phyloP scores from a whole-genome alignment of 2,329 filamentous ascomycete species.

The Diplodia seriata region DNA sequence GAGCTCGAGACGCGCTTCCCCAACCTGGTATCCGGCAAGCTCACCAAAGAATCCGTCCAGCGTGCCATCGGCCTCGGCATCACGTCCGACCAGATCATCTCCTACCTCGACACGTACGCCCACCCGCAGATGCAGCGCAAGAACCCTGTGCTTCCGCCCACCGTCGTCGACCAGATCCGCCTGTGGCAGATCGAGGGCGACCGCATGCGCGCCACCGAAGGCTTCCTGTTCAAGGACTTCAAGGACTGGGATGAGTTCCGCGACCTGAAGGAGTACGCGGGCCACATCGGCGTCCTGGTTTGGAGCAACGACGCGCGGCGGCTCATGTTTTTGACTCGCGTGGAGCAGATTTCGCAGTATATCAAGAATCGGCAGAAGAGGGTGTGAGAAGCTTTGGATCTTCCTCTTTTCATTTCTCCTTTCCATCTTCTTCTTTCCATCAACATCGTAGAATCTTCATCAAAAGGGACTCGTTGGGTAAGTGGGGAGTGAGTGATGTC shows the following conservation, averaged over 20 bases:
- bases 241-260: conserved; percentile 72
- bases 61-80: conserved; percentile 89
- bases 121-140: conserved; percentile 89
- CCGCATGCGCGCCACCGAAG: conserved; percentile 81
- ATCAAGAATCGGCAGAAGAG: conserved; percentile 35
- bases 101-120: conserved; percentile 88
- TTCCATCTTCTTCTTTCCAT: too few relatives aligned
- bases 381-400: not conserved
- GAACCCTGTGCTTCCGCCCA: conserved; percentile 83
- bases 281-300: conserved; percentile 86
- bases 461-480: not conserved
- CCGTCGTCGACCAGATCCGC: conserved; percentile 95
- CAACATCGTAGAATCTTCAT: not conserved
- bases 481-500: not conserved
- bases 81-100: conserved; percentile 92
- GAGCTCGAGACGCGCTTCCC: conserved; percentile 89
- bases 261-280: conserved; percentile 75
- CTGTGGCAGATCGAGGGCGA: conserved; percentile 98
- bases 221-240: conserved; percentile 92
- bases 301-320: conserved; percentile 83
- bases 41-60: conserved; percentile 87
- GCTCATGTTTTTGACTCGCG: conserved; percentile 89
- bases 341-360: conserved; percentile 79
- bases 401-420: not conserved
- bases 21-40: conserved; percentile 89